Evolutionary conservation across 2,329 filamentous ascomycete species (phyloP), one percentile per base, ranked within the genome.

Genomic region (Hypoxylon sp.): DNA sequence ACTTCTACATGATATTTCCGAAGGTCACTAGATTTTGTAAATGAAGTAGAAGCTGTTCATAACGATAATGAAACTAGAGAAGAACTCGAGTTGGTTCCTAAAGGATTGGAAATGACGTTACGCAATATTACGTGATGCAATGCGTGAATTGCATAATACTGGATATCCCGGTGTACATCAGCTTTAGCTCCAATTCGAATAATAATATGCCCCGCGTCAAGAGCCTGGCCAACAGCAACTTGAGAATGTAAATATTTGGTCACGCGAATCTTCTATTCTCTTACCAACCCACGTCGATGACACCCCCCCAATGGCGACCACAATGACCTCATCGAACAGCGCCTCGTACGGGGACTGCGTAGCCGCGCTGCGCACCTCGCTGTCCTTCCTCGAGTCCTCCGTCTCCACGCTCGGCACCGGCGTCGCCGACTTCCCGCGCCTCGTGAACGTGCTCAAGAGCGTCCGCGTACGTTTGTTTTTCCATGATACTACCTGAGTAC

Each of bases 331-430:
- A n/a, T 43, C 47, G 10, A 46, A 32, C 62, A 49, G 65, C 17
- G 68, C 73, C 37, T 65, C 79, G 32, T 87, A 87, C 77, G 76
- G 76, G 66, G 84, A 86, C 77, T 89, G 86, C 78, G 86, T 89
- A 62, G 75, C 84, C 55, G 86, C 86, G 19, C 81, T 89, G 20
- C 85, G 85, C 72, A 80, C 80, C 49, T 88, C 86, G n/a, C 84
- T 88, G 65, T 81, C 82, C 62, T 86, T 84, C 71, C 85, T 89
- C 71, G 83, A 87, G 60, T 85, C 85, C 5, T 87, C 87, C 11
- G 86, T 89, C 41, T 75, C 80, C 44, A 87, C 85, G 4, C 81
- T 89, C 47, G 83, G 82, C 51, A 76, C 75, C 49, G 86, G 85
- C 67, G 83, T 88, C 24, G 77, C 83, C 32, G 87, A 89, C 78